Percentiles rank a stretch among this genome's conserved stretches.
Evolutionary conservation across 2,329 filamentous ascomycete species (phyloP).

Genomic region (Talaromyces sp.): DNA sequence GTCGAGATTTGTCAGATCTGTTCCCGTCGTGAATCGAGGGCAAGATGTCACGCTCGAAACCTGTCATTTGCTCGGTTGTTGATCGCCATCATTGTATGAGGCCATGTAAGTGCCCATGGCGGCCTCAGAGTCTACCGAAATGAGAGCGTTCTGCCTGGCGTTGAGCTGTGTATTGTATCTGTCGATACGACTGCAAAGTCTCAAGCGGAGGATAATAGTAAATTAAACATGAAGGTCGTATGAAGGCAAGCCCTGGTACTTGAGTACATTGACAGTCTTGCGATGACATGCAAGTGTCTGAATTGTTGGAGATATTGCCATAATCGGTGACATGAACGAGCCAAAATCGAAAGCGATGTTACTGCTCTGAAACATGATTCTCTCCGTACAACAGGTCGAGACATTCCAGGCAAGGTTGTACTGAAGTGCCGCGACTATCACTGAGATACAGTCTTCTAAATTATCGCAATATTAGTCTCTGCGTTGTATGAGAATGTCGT

Average conservation of each 20-base stretch:
- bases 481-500: background rate
- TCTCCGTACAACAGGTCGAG: background rate
- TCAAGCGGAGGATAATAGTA: background rate
- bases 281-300: background rate
- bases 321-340: background rate
- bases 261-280: too few species aligned
- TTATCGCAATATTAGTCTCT: background rate
- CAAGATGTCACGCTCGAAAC: background rate
- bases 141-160: background rate
- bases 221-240: background rate
- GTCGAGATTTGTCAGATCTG: background rate
- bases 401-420: background rate
- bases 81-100: background rate
- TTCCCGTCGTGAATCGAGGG: background rate
- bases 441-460: background rate
- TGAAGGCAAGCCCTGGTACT: too few species aligned
- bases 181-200: background rate
- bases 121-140: background rate
- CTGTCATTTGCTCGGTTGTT: background rate
- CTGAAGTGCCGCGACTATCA: background rate
- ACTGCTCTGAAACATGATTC: background rate
- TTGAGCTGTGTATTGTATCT: background rate
- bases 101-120: background rate
- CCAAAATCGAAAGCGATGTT: background rate
- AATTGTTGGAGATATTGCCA: background rate